Evolutionary conservation across 2,329 filamentous ascomycete species (phyloP).

Genomic region (Fusarium xyrophilum): DNA sequence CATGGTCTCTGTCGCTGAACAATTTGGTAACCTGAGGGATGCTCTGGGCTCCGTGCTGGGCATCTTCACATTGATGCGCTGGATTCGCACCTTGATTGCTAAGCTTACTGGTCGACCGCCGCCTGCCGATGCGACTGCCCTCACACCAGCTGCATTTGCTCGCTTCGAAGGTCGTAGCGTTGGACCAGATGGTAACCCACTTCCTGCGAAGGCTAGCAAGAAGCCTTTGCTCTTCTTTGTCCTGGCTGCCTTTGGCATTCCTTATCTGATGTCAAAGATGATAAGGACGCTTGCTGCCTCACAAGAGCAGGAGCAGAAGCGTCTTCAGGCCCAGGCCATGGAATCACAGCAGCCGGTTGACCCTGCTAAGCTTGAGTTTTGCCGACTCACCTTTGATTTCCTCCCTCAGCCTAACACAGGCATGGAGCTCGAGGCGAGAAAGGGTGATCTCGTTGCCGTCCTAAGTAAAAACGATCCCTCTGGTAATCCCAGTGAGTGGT

Average conservation of each 20-base stretch:
- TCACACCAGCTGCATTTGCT: conserved; percentile 92
- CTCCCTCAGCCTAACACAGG: conserved; percentile 73
- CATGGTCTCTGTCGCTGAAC: conserved; percentile 97
- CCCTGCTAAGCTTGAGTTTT: conserved; percentile 93
- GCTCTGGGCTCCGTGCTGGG: conserved; percentile 92
- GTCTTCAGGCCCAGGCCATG: conserved; percentile 59
- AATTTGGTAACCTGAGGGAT: conserved; percentile 91
- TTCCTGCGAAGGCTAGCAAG: conserved; percentile 77
- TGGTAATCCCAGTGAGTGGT: conserved; percentile 95
- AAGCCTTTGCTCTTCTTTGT: conserved; percentile 98
- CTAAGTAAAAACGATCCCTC: conserved; percentile 91
- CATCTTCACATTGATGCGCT: conserved; percentile 94
- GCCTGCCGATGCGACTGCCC: conserved; percentile 82
- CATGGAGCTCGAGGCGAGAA: conserved; percentile 89
- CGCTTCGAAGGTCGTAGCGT: conserved; percentile 77
- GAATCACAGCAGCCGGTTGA: conserved; percentile 69
- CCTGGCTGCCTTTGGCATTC: conserved; percentile 90
- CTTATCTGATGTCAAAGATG: conserved; percentile 96
- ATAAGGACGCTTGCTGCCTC: conserved; percentile 84
- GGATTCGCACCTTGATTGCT: conserved; percentile 89
- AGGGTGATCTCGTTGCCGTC: conserved; percentile 94
- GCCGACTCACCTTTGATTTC: conserved; percentile 93
- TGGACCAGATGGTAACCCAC: conserved; percentile 67
- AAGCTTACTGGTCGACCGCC: conserved; percentile 91
- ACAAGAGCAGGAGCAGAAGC: conserved; percentile 81